Evolutionary conservation across 257 asterid species (phyloP).

Genomic region (Plectranthus barbatus): DNA sequence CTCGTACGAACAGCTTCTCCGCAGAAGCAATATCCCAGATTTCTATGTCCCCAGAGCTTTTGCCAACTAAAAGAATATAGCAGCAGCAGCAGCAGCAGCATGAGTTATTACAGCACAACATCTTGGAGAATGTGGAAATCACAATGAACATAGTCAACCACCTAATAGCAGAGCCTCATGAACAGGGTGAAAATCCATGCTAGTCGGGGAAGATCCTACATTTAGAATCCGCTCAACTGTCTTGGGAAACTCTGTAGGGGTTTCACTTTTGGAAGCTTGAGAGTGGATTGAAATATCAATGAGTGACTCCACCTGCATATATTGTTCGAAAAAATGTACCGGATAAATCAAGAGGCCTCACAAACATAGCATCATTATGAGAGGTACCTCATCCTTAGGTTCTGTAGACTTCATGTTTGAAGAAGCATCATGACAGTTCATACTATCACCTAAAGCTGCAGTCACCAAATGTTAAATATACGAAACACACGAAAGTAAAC

Average conservation of each 20-base stretch:
- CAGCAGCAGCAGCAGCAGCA: not conserved
- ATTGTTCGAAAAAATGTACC: not conserved
- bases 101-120: slow-evolving; percentile 5
- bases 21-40: slow-evolving; percentile 47
- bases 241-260: slow-evolving; percentile 39
- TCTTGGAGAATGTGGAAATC: not conserved
- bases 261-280: slow-evolving; percentile 19
- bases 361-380: not conserved
- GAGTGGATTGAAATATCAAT: not conserved
- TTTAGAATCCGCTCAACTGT: slow-evolving; percentile 34
- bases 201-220: slow-evolving; percentile 31
- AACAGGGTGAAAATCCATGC: slow-evolving; percentile 73
- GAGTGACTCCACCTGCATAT: slow-evolving; percentile 31
- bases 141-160: slow-evolving; percentile 34
- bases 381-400: slow-evolving; percentile 40
- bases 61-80: slow-evolving; percentile 47
- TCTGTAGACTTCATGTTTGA: slow-evolving; percentile 11
- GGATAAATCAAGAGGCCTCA: not conserved
- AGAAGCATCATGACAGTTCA: slow-evolving; percentile 10
- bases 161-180: slow-evolving; percentile 59
- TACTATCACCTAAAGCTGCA: slow-evolving; percentile 21
- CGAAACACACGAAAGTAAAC: not conserved
- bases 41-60: slow-evolving; percentile 42
- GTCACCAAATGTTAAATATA: not conserved
- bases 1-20: slow-evolving; percentile 32